A percentile compares a stretch with the other conserved stretches of the same genome.
phyloP scores from a whole-genome alignment of 2,329 filamentous ascomycete genomes.

The Scedosporium dehoogii region DNA sequence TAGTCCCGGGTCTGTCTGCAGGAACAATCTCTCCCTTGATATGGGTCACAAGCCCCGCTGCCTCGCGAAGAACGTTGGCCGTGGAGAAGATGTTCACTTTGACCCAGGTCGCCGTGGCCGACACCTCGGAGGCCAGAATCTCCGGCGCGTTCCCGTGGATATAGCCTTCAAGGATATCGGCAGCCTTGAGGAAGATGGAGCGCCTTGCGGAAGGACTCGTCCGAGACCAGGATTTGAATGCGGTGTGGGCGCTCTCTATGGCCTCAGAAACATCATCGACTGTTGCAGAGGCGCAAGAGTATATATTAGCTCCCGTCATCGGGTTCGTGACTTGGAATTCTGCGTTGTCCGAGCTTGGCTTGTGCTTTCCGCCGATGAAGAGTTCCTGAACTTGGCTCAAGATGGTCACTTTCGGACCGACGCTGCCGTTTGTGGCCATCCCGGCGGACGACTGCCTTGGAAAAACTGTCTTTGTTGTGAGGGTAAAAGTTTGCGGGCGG shows the following conservation, averaged over 20 bases:
- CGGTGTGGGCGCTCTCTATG: slow-evolving; percentile 37
- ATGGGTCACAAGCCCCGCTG: slow-evolving; percentile 26
- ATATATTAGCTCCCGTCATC: slow-evolving; percentile 35
- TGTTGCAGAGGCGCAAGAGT: slow-evolving; percentile 43
- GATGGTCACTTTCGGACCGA: neutral
- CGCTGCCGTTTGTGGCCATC: too few species aligned
- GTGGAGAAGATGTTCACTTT: slow-evolving; percentile 25
- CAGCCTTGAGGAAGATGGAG: slow-evolving; percentile 52
- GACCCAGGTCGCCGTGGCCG: slow-evolving; percentile 18
- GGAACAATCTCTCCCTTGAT: slow-evolving; percentile 26
- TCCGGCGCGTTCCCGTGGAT: slow-evolving; percentile 24
- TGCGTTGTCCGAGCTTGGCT: slow-evolving; percentile 11
- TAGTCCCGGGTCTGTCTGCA: slow-evolving; percentile 33
- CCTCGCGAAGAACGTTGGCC: slow-evolving; percentile 26
- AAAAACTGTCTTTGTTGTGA: too few species aligned
- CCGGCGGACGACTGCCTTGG: too few species aligned
- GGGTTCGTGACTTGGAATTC: slow-evolving; percentile 19
- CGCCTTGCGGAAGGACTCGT: slow-evolving; percentile 45
- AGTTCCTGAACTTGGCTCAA: slow-evolving; percentile 7
- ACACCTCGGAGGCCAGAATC: slow-evolving; percentile 21
- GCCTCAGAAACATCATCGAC: slow-evolving; percentile 42
- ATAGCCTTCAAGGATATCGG: slow-evolving; percentile 45
- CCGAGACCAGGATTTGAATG: slow-evolving; percentile 52
- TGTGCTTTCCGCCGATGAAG: slow-evolving; percentile 16
- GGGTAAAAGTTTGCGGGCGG: too few species aligned